phyloP scores from a whole-genome alignment of 306 rosid species.

The Cucurbita ficifolia region DNA sequence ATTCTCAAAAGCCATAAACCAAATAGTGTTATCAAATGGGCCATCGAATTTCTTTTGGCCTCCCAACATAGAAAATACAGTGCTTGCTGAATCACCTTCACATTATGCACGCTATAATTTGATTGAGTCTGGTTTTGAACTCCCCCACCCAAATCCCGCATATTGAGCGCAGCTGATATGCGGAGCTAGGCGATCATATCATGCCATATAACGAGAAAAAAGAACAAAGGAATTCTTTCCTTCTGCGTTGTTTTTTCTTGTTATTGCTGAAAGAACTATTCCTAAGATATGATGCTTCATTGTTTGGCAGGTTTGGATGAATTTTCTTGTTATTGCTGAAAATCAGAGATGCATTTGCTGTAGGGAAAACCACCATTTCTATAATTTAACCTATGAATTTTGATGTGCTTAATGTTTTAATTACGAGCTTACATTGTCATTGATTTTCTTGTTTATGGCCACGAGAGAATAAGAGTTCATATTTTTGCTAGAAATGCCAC shows the following conservation, averaged over 20 bases:
- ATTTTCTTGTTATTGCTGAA: not conserved
- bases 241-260: not conserved
- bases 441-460: constrained; percentile 7
- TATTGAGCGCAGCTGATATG: too few species aligned
- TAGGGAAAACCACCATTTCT: not conserved
- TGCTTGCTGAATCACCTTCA: not conserved
- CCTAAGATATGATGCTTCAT: not conserved
- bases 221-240: not conserved
- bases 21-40: too few species aligned
- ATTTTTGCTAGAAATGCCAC: not conserved
- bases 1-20: too few species aligned
- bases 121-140: not conserved
- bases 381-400: constrained; percentile 3
- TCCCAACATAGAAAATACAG: not conserved
- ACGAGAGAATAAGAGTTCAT: constrained; percentile 3
- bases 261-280: not conserved
- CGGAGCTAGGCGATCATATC: too few species aligned
- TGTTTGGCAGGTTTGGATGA: constrained; percentile 5
- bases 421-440: not conserved
- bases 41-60: not conserved
- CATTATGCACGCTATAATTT: not conserved
- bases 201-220: not conserved
- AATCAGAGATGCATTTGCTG: constrained; percentile 3
- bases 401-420: not conserved
- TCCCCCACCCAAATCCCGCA: not conserved